Conservation (phyloP, 106 monocot species). For the Iris macrosiphon region DNA sequence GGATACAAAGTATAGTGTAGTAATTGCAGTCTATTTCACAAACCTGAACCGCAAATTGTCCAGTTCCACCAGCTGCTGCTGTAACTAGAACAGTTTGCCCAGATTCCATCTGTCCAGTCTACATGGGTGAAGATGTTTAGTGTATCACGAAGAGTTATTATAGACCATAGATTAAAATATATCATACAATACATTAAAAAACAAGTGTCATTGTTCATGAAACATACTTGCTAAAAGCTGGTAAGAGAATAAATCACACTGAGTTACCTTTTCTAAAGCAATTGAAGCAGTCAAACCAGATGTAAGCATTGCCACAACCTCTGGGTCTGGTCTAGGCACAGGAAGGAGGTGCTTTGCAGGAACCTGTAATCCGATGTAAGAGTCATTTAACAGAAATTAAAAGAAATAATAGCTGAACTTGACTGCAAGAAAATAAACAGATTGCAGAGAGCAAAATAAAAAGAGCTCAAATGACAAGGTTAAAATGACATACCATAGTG, state of each 20-base stretch:
- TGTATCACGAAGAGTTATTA: too few species aligned
- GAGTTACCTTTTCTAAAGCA: conserved; percentile 71
- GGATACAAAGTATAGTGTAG: too few species aligned
- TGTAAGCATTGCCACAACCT: conserved; percentile 92
- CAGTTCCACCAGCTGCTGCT: conserved; percentile 97
- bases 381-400: not conserved
- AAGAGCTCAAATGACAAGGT: not conserved
- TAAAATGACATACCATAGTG: conserved; percentile 34
- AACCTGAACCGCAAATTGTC: conserved; percentile 99
- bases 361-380: conserved; percentile 38
- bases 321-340: conserved; percentile 86
- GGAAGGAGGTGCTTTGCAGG: conserved; percentile 78
- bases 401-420: not conserved
- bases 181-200: too few species aligned
- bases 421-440: not conserved
- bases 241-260: too few species aligned
- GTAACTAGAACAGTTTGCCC: conserved; percentile 76
- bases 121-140: conserved; percentile 5
- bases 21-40: not conserved
- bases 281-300: conserved; percentile 98
- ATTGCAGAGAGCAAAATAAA: not conserved
- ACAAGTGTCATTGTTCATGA: too few species aligned
- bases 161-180: too few species aligned
- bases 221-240: too few species aligned
- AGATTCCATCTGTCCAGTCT: conserved; percentile 78